Evolutionary conservation across 768 basidiomycete genomes (phyloP).

Genomic region (Lentinus brumalis): DNA sequence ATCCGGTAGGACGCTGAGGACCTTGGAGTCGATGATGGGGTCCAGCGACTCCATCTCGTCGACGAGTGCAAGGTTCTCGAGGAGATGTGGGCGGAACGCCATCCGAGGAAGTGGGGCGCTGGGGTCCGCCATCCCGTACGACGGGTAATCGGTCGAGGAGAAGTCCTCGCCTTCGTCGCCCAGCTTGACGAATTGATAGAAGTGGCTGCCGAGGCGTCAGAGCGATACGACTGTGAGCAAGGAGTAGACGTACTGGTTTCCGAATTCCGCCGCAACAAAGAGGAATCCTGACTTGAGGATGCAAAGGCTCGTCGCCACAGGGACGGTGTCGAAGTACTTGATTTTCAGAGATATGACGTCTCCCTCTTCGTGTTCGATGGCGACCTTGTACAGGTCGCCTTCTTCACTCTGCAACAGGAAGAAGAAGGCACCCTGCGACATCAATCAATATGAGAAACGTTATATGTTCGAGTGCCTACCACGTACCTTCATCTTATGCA

Average conservation of each 20-base stretch:
- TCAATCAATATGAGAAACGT: no score
- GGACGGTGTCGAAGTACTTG: slow-evolving; percentile 99
- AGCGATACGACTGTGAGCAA: slow-evolving; percentile 6
- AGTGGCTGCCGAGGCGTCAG: slow-evolving; percentile 52
- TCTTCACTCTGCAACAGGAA: slow-evolving; percentile 99
- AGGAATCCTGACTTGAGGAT: slow-evolving; percentile 98
- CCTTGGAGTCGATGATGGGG: slow-evolving; percentile 91
- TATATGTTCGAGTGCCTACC: no score
- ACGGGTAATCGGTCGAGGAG: slow-evolving; percentile 83
- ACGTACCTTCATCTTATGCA: slow-evolving; percentile 99
- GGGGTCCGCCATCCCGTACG: slow-evolving; percentile 81
- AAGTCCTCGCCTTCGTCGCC: slow-evolving; percentile 97
- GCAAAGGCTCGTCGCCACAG: slow-evolving; percentile 89
- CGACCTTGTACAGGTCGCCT: slow-evolving; percentile 96
- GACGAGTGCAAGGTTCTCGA: slow-evolving; percentile 88
- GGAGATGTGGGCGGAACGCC: slow-evolving; percentile 80
- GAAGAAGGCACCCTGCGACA: slow-evolving; percentile 90
- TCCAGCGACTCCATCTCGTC: slow-evolving; percentile 91
- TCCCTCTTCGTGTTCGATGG: slow-evolving; percentile 97
- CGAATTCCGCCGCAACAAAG: slow-evolving; percentile 96
- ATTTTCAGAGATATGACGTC: slow-evolving; percentile 91
- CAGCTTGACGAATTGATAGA: slow-evolving; percentile 98
- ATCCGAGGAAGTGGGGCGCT: slow-evolving; percentile 65
- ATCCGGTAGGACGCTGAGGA: slow-evolving; percentile 85
- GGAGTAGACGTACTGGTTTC: slow-evolving; percentile 77